Evolutionary conservation across 2,329 filamentous ascomycete species (phyloP), one percentile per base, ranked within the genome.

Genomic region (Sarocladium oryzae): DNA sequence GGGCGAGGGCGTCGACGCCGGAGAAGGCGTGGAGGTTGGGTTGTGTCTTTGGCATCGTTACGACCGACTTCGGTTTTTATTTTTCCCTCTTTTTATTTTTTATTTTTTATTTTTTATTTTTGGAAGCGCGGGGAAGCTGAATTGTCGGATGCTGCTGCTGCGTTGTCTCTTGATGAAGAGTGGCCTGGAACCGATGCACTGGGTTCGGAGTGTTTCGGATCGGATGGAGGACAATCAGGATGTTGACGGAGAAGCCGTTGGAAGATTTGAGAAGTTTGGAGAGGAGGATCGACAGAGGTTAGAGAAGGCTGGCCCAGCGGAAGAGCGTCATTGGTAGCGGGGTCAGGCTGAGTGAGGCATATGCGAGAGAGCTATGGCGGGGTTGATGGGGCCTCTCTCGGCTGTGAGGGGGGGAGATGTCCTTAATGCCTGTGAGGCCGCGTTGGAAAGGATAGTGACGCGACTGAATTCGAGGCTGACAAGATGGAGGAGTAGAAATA

Each of bases 1-100:
- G 73, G 18, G 90, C 88, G 58, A 99, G 84, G 54, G 81, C 75
- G 57, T 82, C 78, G 62, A 78, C 72, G 68, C 77, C 77, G 58
- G 82, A 73, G 71, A 95, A 97, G 59, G 87, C 82, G 77, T 88
- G 95, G 62, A 99, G 86, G 63, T 83, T 85, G 54, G 80, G 77
- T 63, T 81, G 77, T 57, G 67, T 66, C 62, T 78, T 79, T 61
- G 72, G 74, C 74, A 82, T 81, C 54, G 60, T 49, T 28, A 9
- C 13, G 28, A 30, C n/a, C n/a, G n/a, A 30, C 28, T 30, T 30
- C 37, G 7, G 21, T 41, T n/a, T n/a, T n/a, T n/a, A n/a, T n/a
- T n/a, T n/a, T n/a, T n/a, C n/a, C n/a, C n/a, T n/a, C n/a, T n/a
- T n/a, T n/a, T n/a, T n/a, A n/a, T n/a, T n/a, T n/a, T n/a, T n/a